Evolutionary conservation across 2,329 filamentous ascomycete species (phyloP), one percentile per base, ranked within the genome.

Genomic region (Pseudocercospora vitis): DNA sequence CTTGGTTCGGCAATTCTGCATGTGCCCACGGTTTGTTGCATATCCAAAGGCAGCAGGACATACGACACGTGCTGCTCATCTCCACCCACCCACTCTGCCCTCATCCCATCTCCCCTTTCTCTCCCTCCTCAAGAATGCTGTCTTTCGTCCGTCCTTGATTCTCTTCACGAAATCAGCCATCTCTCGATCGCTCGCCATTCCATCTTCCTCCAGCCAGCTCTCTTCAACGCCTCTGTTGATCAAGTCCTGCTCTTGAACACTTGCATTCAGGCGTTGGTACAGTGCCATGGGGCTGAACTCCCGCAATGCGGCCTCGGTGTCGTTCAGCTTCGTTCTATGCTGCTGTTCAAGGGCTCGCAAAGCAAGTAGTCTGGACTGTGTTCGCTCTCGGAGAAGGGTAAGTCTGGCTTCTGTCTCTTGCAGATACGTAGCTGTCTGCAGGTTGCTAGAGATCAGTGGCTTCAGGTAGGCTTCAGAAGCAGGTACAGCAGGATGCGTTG

Each of bases 41-140:
- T 7, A 21, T 16, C 24, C 18, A 18, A 11, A 26, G 18, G 14
- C 3, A 24, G 18, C 11, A 28, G 6, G n/a, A n/a, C n/a, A n/a
- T n/a, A n/a, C 21, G 8, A 24, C 39, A 14, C 12, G 14, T 16
- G 14, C 32, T n/a, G 26, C 14, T 83, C 76, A 92, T 66, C 92
- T 82, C 94, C 94, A 97, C 0, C 94, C 94, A 8, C 92, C 92
- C 28, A 97, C 92, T 62, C 92, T 80, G 19, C 92, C 91, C 73
- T 97, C 92, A 70, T 97, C 94, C 94, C 94, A 97, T 64, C 94
- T 81, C 65, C 91, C 88, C 72, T 91, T 95, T 61, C 89, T 82
- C 76, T 97, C 94, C 67, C 86, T 84, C 53, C 94, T 80, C 50
- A 91, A 76, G 67, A 94, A 95, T 57, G 86, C 86, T 53, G 87